phyloP scores from a whole-genome alignment of 2,329 filamentous ascomycete genomes.

The Xylogone sp. region DNA sequence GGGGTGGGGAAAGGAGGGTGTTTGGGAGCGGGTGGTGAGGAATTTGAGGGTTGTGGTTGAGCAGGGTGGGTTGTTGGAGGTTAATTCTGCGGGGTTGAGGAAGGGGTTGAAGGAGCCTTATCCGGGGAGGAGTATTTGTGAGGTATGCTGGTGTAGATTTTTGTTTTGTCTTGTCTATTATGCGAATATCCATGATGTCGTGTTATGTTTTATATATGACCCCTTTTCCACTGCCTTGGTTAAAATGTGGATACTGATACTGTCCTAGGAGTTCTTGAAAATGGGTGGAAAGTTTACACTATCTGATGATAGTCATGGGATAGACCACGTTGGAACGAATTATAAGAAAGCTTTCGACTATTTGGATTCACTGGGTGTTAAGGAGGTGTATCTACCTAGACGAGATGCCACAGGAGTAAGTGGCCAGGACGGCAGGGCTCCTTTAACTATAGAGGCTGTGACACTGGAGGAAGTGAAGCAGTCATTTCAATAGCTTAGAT shows the following conservation, averaged over 20 bases:
- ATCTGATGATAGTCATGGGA: conserved; percentile 91
- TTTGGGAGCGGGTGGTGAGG: conserved; percentile 71
- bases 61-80: conserved; percentile 82
- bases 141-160: conserved; percentile 56
- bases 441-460: not conserved
- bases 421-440: not conserved
- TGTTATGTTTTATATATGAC: no score
- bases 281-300: conserved; percentile 81
- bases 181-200: no score
- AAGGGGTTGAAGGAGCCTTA: conserved; percentile 93
- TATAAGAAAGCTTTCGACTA: conserved; percentile 70
- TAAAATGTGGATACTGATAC: no score
- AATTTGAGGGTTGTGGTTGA: conserved; percentile 68
- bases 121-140: conserved; percentile 72
- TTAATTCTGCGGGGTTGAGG: conserved; percentile 81
- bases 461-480: not conserved
- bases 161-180: not conserved
- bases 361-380: conserved; percentile 61
- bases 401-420: not conserved
- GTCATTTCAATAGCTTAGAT: not conserved
- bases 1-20: conserved; percentile 42
- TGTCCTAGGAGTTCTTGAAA: conserved; percentile 60
- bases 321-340: conserved; percentile 83
- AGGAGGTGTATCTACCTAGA: conserved; percentile 47
- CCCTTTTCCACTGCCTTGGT: no score